These are phyloP conservation scores for Nicotiana tomentosiformis DNA, from an alignment of 257 asterid genomes.

Conservation along the genomic window DNA sequence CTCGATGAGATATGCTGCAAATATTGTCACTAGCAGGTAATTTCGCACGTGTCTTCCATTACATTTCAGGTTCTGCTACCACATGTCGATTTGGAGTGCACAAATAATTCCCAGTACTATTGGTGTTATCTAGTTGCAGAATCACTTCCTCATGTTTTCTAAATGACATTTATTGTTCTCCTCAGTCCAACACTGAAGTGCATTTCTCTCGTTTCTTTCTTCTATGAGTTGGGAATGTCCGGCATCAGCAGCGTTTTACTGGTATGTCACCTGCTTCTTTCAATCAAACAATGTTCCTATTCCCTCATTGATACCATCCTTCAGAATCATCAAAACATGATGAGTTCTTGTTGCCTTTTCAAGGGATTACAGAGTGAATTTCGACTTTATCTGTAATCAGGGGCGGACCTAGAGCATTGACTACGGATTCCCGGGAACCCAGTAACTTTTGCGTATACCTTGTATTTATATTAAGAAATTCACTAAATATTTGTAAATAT, in stretches of 20 bases:
- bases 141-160: background rate
- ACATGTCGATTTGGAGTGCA: background rate
- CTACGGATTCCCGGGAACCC: too few species aligned
- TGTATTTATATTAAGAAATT: too few species aligned
- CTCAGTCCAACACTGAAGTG: constrained; percentile 67
- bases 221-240: constrained; percentile 89
- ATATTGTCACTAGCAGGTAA: constrained; percentile 63
- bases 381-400: too few species aligned
- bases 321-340: background rate
- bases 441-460: too few species aligned
- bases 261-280: constrained; percentile 39
- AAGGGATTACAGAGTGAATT: background rate
- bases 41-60: background rate
- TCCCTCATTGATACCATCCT: background rate
- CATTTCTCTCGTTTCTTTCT: constrained; percentile 73
- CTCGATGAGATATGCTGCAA: constrained; percentile 65
- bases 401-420: too few species aligned
- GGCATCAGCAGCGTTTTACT: constrained; percentile 75
- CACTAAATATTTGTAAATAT: too few species aligned
- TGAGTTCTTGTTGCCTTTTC: background rate
- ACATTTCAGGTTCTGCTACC: background rate
- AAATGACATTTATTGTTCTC: constrained; percentile 17
- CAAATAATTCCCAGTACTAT: background rate
- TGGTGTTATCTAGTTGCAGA: background rate
- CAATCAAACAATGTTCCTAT: background rate